Percentiles rank a stretch among this genome's conserved stretches.
Evolutionary conservation across 306 rosid species (phyloP).

Genomic region (Castanea crenata): DNA sequence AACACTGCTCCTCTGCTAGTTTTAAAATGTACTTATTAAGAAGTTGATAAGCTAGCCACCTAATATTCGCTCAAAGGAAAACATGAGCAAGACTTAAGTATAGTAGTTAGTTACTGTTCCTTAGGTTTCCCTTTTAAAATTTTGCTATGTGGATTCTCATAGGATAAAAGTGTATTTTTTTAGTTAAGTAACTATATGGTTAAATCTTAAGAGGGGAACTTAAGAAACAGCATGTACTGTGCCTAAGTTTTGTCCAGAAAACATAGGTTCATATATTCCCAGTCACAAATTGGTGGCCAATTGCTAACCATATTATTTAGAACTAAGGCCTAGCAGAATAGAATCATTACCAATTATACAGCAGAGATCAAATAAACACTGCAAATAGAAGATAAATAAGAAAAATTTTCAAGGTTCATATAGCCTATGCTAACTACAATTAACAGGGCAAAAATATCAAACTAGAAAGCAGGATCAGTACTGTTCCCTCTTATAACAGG

Average conservation of each 20-base stretch:
- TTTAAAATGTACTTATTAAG: background rate
- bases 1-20: slow-evolving; percentile 2
- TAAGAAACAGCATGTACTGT: too few relatives aligned
- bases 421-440: background rate
- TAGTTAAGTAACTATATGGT: too few relatives aligned
- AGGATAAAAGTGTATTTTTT: too few relatives aligned
- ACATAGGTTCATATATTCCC: background rate
- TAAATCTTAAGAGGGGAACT: too few relatives aligned
- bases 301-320: background rate
- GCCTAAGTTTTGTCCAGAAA: too few relatives aligned
- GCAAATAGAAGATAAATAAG: background rate
- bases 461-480: slow-evolving; percentile 7
- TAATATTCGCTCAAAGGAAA: background rate
- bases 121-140: too few relatives aligned
- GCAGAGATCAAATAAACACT: background rate
- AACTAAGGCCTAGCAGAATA: background rate
- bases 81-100: background rate
- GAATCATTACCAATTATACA: background rate
- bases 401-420: slow-evolving; percentile 10
- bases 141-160: too few relatives aligned
- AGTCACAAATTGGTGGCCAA: background rate
- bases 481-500: slow-evolving; percentile 2
- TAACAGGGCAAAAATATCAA: slow-evolving; percentile 8
- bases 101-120: too few relatives aligned
- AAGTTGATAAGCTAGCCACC: slow-evolving; percentile 1